These are phyloP conservation scores for Phenoliferia sp. DNA, from an alignment of 1,284 basidiomycete species.

Conservation along the genomic window DNA sequence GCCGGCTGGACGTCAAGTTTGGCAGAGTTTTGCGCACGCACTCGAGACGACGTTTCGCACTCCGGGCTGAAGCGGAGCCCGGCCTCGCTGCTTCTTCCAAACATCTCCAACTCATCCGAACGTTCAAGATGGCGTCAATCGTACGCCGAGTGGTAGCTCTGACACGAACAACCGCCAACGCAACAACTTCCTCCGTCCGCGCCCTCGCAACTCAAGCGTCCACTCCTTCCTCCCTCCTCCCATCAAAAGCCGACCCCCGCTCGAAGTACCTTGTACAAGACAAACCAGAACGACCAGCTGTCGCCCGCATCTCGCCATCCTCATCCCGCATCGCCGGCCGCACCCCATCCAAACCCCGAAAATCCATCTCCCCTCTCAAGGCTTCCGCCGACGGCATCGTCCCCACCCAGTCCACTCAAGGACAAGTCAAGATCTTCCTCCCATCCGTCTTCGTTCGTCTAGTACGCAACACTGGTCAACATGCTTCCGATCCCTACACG, in stretches of 20 bases:
- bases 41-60: too few species aligned
- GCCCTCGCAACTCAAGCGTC: not conserved
- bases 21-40: too few species aligned
- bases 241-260: not conserved
- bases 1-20: too few species aligned
- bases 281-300: not conserved
- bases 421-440: conserved; percentile 33
- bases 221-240: not conserved
- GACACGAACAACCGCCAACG: not conserved
- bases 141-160: too few species aligned
- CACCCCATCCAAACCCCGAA: conserved; percentile 14
- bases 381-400: not conserved
- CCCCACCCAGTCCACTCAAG: conserved; percentile 3
- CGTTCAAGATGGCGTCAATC: too few species aligned
- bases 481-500: conserved; percentile 36
- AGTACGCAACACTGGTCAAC: conserved; percentile 34
- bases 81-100: too few species aligned
- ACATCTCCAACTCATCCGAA: too few species aligned
- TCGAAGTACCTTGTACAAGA: not conserved
- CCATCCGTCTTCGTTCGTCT: conserved; percentile 37
- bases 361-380: conserved; percentile 13
- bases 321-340: conserved; percentile 29
- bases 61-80: too few species aligned
- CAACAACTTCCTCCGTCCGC: not conserved
- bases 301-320: conserved; percentile 12